Conservation (phyloP, 148 eudicot species). For the Amaranthus hypochondriacus region DNA sequence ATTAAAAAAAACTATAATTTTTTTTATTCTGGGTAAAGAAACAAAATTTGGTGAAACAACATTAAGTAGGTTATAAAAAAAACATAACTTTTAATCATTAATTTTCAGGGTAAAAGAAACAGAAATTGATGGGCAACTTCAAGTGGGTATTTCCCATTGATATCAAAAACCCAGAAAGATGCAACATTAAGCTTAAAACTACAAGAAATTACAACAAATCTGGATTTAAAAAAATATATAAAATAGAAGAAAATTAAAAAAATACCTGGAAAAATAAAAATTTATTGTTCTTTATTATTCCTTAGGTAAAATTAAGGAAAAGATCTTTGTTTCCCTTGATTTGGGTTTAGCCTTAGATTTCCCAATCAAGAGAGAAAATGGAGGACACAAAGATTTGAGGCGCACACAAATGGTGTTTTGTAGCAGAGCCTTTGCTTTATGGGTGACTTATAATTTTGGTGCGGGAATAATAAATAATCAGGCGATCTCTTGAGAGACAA, state of each 20-base stretch:
- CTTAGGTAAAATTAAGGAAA: background rate
- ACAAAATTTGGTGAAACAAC: too few species aligned
- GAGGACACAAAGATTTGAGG: slow-evolving; percentile 26
- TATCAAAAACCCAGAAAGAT: background rate
- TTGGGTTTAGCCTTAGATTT: slow-evolving; percentile 15
- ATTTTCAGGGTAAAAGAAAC: too few species aligned
- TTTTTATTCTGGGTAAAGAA: too few species aligned
- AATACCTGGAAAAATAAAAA: slow-evolving; percentile 13
- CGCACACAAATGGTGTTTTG: slow-evolving; percentile 26
- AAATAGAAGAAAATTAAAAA: background rate
- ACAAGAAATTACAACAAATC: background rate
- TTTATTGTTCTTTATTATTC: background rate
- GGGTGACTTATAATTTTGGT: background rate
- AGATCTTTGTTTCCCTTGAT: background rate
- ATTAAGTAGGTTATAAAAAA: too few species aligned
- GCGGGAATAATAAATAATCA: background rate
- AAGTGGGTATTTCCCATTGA: slow-evolving; percentile 1
- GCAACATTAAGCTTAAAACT: background rate
- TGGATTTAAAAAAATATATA: background rate
- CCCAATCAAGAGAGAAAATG: slow-evolving; percentile 1
- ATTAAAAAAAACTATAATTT: background rate
- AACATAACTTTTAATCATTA: too few species aligned
- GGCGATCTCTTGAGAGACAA: too few species aligned
- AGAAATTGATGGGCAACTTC: slow-evolving; percentile 4
- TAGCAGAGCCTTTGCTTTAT: slow-evolving; percentile 17